phyloP scores from a whole-genome alignment of 2,329 filamentous ascomycete species.

The Colletotrichum plurivorum region DNA sequence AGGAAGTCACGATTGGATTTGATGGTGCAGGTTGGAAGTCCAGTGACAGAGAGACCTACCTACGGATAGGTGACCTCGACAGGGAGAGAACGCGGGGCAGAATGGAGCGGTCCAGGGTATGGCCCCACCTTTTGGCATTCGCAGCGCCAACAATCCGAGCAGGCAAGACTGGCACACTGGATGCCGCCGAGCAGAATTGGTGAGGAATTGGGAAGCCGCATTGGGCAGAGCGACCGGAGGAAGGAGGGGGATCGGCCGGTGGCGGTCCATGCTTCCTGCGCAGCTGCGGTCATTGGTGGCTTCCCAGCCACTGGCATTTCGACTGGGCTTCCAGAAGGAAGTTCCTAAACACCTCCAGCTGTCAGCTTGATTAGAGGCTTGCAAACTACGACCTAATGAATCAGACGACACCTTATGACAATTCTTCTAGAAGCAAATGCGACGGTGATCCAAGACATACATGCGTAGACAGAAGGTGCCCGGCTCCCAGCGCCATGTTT shows the following conservation, averaged over 20 bases:
- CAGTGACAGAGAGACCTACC: conserved; percentile 5
- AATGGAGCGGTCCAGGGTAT: conserved; percentile 2
- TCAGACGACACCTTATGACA: too few species aligned
- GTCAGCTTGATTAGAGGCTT: not conserved
- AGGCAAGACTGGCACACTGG: conserved; percentile 1
- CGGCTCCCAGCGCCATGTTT: conserved; percentile 17
- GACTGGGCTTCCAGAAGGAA: conserved; percentile 1
- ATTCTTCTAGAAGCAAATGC: conserved; percentile 13
- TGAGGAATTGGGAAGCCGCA: conserved; percentile 1
- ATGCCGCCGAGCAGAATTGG: conserved; percentile 2
- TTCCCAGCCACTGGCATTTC: conserved; percentile 23
- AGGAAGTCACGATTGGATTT: not conserved
- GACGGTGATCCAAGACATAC: not conserved
- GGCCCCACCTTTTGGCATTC: not conserved
- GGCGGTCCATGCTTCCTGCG: conserved; percentile 21
- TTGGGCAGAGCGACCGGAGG: not conserved
- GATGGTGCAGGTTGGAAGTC: conserved; percentile 11
- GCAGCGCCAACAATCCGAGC: conserved; percentile 13
- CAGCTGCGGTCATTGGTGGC: conserved; percentile 15
- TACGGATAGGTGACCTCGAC: too few species aligned
- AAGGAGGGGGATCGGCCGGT: conserved; percentile 30
- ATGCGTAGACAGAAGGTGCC: not conserved
- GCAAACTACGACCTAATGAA: too few species aligned
- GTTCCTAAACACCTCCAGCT: not conserved
- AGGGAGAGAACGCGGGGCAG: conserved; percentile 16